These are phyloP conservation scores for Phytomonas sp. DNA, from an alignment of 208 protist genomes.

Conservation along the genomic window DNA sequence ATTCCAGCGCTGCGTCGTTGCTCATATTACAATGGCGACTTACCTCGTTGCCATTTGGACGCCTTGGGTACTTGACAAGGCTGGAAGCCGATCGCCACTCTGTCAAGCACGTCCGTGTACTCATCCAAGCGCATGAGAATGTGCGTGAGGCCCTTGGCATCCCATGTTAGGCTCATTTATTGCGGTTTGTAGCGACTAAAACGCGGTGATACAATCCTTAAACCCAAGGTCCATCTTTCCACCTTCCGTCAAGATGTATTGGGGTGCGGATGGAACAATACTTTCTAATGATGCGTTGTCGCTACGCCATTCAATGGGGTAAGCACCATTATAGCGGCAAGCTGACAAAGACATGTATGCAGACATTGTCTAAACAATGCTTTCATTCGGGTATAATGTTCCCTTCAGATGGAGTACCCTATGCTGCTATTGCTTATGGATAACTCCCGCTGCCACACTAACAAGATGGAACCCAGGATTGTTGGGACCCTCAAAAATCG, in stretches of 20 bases:
- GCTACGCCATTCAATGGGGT: background rate
- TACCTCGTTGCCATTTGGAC: background rate
- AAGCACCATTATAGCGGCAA: background rate
- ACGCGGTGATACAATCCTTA: background rate
- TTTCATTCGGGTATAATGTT: background rate
- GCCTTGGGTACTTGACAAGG: background rate
- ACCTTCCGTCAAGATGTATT: background rate
- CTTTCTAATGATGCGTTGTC: background rate
- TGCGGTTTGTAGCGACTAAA: background rate
- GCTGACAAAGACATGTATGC: background rate
- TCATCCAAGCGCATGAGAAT: background rate
- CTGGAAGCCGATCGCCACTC: background rate
- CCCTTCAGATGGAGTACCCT: background rate
- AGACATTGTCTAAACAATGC: background rate
- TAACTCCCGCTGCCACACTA: background rate
- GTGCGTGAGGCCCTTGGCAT: background rate
- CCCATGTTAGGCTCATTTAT: background rate
- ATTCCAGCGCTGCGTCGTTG: slow-evolving; percentile 7
- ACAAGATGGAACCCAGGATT: no score
- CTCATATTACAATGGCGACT: background rate
- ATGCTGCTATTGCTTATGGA: background rate
- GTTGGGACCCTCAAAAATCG: no score
- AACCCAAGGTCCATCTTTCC: background rate
- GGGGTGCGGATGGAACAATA: background rate
- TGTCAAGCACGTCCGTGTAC: background rate